Base-by-base conservation (phyloP, 2,329 filamentous ascomycete species). In the Hirsutella minnesotensis region DNA sequence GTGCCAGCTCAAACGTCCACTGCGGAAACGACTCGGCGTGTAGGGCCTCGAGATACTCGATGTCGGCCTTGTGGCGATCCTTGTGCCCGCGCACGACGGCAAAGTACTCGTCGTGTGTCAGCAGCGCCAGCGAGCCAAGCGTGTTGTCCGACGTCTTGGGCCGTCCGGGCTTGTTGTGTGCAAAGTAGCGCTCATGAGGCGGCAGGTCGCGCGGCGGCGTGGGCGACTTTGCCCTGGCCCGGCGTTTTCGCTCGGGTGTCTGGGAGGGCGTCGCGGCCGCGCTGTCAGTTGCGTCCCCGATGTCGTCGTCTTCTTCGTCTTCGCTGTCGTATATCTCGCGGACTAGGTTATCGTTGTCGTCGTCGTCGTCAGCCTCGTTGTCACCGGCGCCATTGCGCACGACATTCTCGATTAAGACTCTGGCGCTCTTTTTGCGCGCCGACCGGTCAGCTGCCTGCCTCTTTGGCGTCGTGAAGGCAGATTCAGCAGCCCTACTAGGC, bases 41-140 rank as follows among this genome's bases (percentile, higher is more conserved):
- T 19, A 95, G 64, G 7, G 78, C 73, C 50, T 84, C 72, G 21
- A 98, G 68, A 49, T 83, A 83, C 16, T 75, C 69, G 40, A 85
- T 75, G 49, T 94, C 85, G 3, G 71, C 63, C 29, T 69, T 67
- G 58, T 95, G 89, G 0, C 75, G 76, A 51, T 94, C 83, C 45
- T 70, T 57, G 49, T 79, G 78, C 30, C 73, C 67, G 30, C 76
- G 72, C 24, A 86, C 68, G 36, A 66, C 50, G 37, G 76, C 70
- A 53, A 94, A 94, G 62, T 92, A 98, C 57, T 95, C 87, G 44
- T 96, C 89, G 55, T 95, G 89, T 2, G 85, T 88, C 44, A 96
- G 77, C 10, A 95, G 69, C 4, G 77, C 70, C 29, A 94, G 68
- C 4, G 82, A 79, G 1, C 82, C 73, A 5, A 96, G 70, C 0